phyloP scores from a whole-genome alignment of 2,329 filamentous ascomycete genomes.

The Xylaria sp. region DNA sequence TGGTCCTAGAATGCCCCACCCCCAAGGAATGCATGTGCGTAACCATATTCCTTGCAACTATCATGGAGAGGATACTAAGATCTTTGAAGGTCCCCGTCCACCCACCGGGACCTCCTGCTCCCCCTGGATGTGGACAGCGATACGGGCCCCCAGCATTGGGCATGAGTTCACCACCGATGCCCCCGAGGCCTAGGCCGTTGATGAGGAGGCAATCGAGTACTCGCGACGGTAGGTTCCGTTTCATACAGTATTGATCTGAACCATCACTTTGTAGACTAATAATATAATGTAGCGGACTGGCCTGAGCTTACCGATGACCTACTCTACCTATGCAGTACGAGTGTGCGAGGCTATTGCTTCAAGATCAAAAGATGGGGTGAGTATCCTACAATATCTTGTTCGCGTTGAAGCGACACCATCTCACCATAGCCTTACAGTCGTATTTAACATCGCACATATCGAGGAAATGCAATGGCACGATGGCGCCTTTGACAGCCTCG shows the following conservation, averaged over 20 bases:
- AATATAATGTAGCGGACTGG: slow-evolving; percentile 3
- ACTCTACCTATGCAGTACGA: slow-evolving; percentile 15
- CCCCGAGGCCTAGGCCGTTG: background rate
- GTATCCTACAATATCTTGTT: slow-evolving; percentile 1
- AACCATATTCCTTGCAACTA: background rate
- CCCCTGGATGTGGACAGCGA: too few species aligned
- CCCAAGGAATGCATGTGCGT: background rate
- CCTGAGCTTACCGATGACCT: slow-evolving; percentile 12
- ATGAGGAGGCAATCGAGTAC: too few species aligned
- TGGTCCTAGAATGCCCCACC: background rate
- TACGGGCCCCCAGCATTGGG: too few species aligned
- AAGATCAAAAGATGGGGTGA: slow-evolving; percentile 25
- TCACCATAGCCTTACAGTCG: slow-evolving; percentile 1
- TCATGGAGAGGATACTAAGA: background rate
- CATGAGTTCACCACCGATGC: too few species aligned
- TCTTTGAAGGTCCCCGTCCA: too few species aligned
- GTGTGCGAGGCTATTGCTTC: slow-evolving; percentile 19
- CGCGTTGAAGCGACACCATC: too few species aligned
- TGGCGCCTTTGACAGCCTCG: slow-evolving; percentile 27
- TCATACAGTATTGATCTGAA: background rate
- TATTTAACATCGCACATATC: slow-evolving; percentile 13
- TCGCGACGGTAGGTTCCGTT: background rate
- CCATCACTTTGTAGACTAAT: background rate
- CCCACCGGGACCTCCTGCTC: background rate
- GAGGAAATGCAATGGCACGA: slow-evolving; percentile 19